Evolutionary conservation across 2,329 filamentous ascomycete genomes (phyloP), one percentile per base, ranked within the genome.

Genomic region (Acephala macrosclerotiorum): DNA sequence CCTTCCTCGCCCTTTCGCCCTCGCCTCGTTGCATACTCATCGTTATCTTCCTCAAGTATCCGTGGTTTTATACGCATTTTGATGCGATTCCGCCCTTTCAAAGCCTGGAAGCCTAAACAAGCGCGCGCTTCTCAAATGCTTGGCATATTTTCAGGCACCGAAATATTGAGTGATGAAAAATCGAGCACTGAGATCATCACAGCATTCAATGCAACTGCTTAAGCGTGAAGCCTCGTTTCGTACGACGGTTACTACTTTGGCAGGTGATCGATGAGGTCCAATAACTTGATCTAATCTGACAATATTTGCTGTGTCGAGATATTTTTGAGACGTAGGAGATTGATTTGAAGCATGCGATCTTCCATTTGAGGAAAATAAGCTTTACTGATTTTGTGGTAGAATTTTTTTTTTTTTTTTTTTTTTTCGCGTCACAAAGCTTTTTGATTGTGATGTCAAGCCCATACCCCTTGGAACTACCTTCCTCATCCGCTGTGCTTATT

Each of bases 211-310:
- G 66, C 67, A 66, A 63, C 62, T 63, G 55, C 58, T 29, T 49
- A 63, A 70, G 68, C 61, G 58, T 66, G 72, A 74, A 74, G 67
- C 72, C 70, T 69, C 53, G 51, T 56, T 60, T 58, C 58, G 60
- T 26, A 64, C 36, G 61, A 67, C 63, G 72, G 70, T 73, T 71
- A 58, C 70, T 71, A 63, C 68, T 71, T 58, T 64, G 42, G 57
- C 36, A 45, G 63, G 62, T 67, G 71, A 61, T 71, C 58, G 53
- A 63, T 74, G 72, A 73, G 73, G 70, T 69, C 61, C 69, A 61
- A 64, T 60, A 70, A 75, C 74, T 76, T 76, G 73, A 76, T 76
- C 74, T 76, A 76, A 75, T 76, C 73, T 75, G 74, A 76, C 72
- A 74, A 74, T 66, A 60, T 49, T 33, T 33, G 20, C 49, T 12